Evolutionary conservation across 495 filamentous ascomycete genomes (phyloP).

Genomic region (Neurospora intermedia): DNA sequence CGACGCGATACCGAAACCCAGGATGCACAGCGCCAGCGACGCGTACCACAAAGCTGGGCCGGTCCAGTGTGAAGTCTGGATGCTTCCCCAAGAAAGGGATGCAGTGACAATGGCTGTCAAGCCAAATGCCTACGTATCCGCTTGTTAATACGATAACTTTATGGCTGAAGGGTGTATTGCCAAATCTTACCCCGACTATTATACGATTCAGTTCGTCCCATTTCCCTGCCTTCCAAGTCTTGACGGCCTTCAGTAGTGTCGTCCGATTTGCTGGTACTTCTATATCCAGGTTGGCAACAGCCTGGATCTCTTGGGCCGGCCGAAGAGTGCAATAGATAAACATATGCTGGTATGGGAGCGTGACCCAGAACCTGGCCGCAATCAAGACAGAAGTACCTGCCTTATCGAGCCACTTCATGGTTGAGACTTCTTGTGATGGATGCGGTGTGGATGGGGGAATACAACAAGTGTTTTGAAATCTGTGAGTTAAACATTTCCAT

Average conservation of each 20-base stretch:
- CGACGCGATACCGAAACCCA: not conserved
- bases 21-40: not conserved
- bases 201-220: not conserved
- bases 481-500: no score
- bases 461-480: not conserved
- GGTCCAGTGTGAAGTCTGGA: not conserved
- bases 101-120: slow-evolving; percentile 4
- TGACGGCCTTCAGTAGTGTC: not conserved
- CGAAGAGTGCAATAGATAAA: slow-evolving; percentile 3
- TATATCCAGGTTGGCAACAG: not conserved
- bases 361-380: not conserved
- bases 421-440: not conserved
- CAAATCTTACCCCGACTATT: not conserved
- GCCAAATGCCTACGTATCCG: not conserved
- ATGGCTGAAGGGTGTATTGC: not conserved
- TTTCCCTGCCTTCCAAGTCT: not conserved
- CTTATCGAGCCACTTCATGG: not conserved
- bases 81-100: not conserved
- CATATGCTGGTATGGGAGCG: slow-evolving; percentile 2
- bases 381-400: not conserved
- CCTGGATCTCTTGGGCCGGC: not conserved
- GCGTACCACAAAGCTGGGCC: slow-evolving; percentile 5
- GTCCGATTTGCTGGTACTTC: not conserved
- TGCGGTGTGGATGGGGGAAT: no score
- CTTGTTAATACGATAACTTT: not conserved